Base-by-base conservation (phyloP, 1,139 yeast species). In the Kurtzmaniella quercitrusa region DNA sequence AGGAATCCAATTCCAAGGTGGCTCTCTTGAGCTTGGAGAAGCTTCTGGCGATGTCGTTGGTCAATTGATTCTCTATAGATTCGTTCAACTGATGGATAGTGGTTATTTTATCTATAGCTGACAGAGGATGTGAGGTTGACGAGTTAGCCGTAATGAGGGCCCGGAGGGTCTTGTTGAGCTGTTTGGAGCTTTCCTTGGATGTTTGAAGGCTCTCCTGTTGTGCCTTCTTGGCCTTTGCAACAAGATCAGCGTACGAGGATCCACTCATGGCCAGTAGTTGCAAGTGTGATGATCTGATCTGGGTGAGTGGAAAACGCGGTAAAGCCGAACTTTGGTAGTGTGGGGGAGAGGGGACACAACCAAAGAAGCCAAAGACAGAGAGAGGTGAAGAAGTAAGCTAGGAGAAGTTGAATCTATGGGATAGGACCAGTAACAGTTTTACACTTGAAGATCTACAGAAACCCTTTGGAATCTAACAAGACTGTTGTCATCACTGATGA, bases 51-150 rank as follows among this genome's bases (percentile, higher is more conserved):
- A 67, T 55, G 42, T 63, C 68, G 12, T 56, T 48, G 33, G 58
- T 58, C 42, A 71, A 48, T 47, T 71, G 77, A 14, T 55, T 52
- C 44, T 69, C 69, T 12, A 73, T 70, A 37, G 69, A 69, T 4
- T 54, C 44, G 51, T 73, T 68, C 17, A 73, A 54, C 41, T 70
- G 66, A 45, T 70, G 76, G 10, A 73, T 68, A 9, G 77, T 71
- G n/a, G 72, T 60, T 44, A 72, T 69, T 50, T 72, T 72, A 46
- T 72, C 77, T 10, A 72, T 47, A 8, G 68, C 51, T 1, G 65
- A 51, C 1, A 71, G 53, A 19, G 24, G 9, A 16, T 21, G 16
- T n/a, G 52, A 51, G 41, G 49, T 47, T 36, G 42, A 43, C 9
- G 74, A 67, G 44, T 70, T 68, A 40, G 58, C 50, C 24, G 50